A percentile compares a stretch with the other conserved stretches of the same genome.
Conservation (phyloP, 306 rosid genomes). For the Oxytropis ochrocephala region DNA sequence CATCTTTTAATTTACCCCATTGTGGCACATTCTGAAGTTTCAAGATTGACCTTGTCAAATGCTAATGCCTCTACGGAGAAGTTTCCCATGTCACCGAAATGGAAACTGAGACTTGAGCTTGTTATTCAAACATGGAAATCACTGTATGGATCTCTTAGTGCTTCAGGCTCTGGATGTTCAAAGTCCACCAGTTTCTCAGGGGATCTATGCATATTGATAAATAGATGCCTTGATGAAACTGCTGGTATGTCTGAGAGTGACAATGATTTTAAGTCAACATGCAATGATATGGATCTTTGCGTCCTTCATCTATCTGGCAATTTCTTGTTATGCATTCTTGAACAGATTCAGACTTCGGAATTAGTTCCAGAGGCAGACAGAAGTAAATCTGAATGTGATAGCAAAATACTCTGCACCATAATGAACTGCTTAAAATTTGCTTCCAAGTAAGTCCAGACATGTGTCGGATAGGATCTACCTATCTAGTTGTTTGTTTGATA, state of each 20-base stretch:
- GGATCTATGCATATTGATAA: constrained; percentile 41
- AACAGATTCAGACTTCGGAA: constrained; percentile 36
- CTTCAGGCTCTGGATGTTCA: constrained; percentile 36
- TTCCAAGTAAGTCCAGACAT: constrained; percentile 41
- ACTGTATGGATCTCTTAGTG: constrained; percentile 45
- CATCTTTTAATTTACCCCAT: constrained; percentile 62
- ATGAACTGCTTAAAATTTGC: constrained; percentile 40
- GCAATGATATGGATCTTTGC: constrained; percentile 31
- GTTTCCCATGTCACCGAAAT: constrained; percentile 20
- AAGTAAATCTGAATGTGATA: constrained; percentile 20
- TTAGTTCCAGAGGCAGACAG: constrained; percentile 22
- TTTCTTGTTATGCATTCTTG: constrained; percentile 45
- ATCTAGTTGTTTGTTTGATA: constrained; percentile 6
- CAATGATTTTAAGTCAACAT: constrained; percentile 23
- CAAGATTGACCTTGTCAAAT: constrained; percentile 28
- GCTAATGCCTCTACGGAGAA: constrained; percentile 25
- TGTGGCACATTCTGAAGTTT: constrained; percentile 31
- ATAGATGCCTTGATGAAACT: constrained; percentile 43
- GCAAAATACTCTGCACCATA: constrained; percentile 23
- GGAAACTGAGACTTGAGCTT: constrained; percentile 36
- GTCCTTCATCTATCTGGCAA: constrained; percentile 45
- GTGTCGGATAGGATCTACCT: neutral
- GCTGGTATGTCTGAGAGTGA: constrained; percentile 20
- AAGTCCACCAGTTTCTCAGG: constrained; percentile 38
- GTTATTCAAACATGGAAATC: constrained; percentile 61